Conservation (phyloP, 2,329 filamentous ascomycete species). For the Fusarium mangiferae region DNA sequence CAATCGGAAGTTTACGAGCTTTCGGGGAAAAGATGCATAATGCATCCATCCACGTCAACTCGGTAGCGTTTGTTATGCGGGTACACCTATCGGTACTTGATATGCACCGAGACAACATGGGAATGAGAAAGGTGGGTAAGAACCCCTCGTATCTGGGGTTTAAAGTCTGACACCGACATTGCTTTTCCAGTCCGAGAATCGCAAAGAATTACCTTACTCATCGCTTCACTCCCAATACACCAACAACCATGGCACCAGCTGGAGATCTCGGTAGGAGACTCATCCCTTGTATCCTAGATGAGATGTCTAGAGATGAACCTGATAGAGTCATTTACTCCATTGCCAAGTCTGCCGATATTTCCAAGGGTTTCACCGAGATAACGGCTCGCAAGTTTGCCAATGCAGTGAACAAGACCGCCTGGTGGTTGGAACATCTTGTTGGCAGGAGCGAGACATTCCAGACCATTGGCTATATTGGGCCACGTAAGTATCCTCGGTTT, state of each 20-base stretch:
- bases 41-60: background rate
- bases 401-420: background rate
- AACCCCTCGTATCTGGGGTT: background rate
- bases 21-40: background rate
- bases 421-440: background rate
- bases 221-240: background rate
- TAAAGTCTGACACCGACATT: background rate
- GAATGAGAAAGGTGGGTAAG: accelerated
- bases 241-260: background rate
- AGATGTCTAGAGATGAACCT: background rate
- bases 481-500: background rate
- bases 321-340: background rate
- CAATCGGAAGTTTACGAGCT: background rate
- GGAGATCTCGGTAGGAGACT: background rate
- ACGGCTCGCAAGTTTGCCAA: background rate
- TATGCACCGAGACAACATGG: background rate
- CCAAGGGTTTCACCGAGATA: accelerated
- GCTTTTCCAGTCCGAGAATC: too few relatives aligned
- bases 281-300: background rate
- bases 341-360: background rate
- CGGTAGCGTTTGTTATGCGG: background rate
- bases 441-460: background rate
- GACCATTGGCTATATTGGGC: background rate
- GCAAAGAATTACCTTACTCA: accelerated
- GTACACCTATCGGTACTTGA: background rate